Base-by-base conservation (phyloP, 2,329 filamentous ascomycete genomes). In the Verticillium dahliae region DNA sequence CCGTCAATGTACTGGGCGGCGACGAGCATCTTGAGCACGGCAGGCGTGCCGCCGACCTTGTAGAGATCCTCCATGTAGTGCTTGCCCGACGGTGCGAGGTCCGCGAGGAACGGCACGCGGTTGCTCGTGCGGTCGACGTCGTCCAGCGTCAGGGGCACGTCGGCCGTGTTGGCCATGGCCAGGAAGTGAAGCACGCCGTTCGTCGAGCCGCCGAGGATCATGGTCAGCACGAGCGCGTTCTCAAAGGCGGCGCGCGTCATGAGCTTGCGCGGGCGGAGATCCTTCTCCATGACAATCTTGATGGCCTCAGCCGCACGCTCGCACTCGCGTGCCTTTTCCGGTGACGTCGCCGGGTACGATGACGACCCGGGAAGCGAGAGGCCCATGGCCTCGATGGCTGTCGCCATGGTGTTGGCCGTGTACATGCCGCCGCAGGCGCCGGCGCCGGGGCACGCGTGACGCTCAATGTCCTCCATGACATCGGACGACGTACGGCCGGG, bases 341-440 rank as follows among this genome's bases (percentile, higher is more conserved):
- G 91, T 3, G 88, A 91, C 18, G 85, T 82, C 1, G 92, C 92
- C 1, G 92, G 92, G 60, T 87, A 95, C 1, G 90, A 93, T 0
- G 90, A 93, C 0, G 91, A 95, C 1, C 92, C 92, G 0, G 92
- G 91, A 7, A 96, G 81, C 0, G 87, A 87, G 35, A 96, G 80
- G 34, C 92, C 92, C 83, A 97, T 92, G 52, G 90, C 91, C 78
- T 97, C 92, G 66, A 96, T 92, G 14, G 90, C 91, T 0, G 90
- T 94, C 4, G 91, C 90, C 91, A 97, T 94, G 31, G 92, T 96
- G 76, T 96, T 96, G 66, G 92, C 92, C 1, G 92, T 97, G 78
- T 92, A 97, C 92, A 96, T 93, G 67, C 90, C 90, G 66, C 89
- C 90, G 66, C 90, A 93, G 38, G 90, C 90, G 45, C 90, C 90